Conservation (phyloP, 2,329 filamentous ascomycete genomes). For the Mollisia scopiformis region DNA sequence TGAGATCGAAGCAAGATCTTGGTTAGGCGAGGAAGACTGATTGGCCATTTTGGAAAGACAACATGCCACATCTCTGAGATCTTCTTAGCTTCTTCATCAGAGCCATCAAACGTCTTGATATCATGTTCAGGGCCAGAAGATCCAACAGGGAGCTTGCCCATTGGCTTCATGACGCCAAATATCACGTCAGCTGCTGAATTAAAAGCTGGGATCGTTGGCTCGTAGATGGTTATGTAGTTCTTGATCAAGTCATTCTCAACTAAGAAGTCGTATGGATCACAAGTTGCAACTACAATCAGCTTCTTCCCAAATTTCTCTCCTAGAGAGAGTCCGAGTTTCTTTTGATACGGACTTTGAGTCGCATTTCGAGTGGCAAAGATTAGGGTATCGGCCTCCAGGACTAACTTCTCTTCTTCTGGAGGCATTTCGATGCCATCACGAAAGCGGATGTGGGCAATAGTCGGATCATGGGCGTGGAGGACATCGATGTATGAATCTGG, state of each 20-base stretch:
- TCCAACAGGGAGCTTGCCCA: conserved; percentile 42
- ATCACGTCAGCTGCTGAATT: conserved; percentile 42
- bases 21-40: conserved; percentile 35
- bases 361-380: conserved; percentile 45
- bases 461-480: conserved; percentile 33
- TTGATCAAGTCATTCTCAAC: conserved; percentile 36
- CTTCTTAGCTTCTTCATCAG: conserved; percentile 34
- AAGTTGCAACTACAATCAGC: conserved; percentile 44
- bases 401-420: conserved; percentile 34
- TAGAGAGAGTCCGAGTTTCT: conserved; percentile 38
- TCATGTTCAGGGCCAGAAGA: conserved; percentile 18
- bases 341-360: conserved; percentile 41
- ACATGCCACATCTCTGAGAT: conserved; percentile 39
- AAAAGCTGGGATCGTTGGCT: conserved; percentile 47
- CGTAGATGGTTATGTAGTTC: conserved; percentile 48
- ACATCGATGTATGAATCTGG: conserved; percentile 38
- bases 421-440: conserved; percentile 37
- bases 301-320: conserved; percentile 32
- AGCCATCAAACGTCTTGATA: conserved; percentile 24
- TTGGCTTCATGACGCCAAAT: conserved; percentile 38
- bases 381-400: conserved; percentile 42
- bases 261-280: conserved; percentile 48
- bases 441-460: conserved; percentile 38
- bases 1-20: conserved; percentile 33
- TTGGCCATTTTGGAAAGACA: conserved; percentile 41